Base-by-base conservation (phyloP, 2,329 filamentous ascomycete genomes). In the Penicillium sp. region DNA sequence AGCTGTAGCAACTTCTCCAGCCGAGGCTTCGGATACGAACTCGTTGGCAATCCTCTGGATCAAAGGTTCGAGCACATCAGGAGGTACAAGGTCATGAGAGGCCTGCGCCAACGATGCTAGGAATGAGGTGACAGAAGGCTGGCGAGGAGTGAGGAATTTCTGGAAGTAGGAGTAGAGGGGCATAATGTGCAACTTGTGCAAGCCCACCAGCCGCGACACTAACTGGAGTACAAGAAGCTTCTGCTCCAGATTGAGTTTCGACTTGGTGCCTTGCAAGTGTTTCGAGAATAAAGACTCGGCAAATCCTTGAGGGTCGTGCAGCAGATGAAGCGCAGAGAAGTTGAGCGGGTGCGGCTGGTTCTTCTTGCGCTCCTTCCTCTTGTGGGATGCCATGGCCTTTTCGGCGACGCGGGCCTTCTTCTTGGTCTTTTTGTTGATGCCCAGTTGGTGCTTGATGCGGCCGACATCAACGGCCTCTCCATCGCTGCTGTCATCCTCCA, bases 1-100 rank as follows among this genome's bases (percentile, higher is more conserved):
- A 4, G 93, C 91, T 3, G 90, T 84, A 1, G 87, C 87, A 19
- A 98, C 91, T 65, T 97, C 90, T 3, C 86, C 79, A 1, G 93
- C 90, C 0, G 90, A 83, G 1, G 88, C 93, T 69, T 98, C 93
- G 0, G 89, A 95, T 2, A 98, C 91, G 60, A 98, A 98, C 64
- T 98, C 93, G 60, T 97, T 96, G 20, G 93, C 91, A 56, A 98
- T 97, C 71, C 96, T 97, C 63, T 88, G 84, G 2, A 98, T 75
- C 4, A 97, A 71, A 0, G 93, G 91, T 63, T 97, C 90, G 8
- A 98, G 74, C 0, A 83, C 86, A 72, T 98, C 93, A 0, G 91
- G 91, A 0, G 93, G 93, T 0, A 98, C 90, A 25, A 95, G 77
- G 49, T 83, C 86, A 63, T 98, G 93, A 6, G 88, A 89, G 3